Percentiles rank a stretch among this genome's conserved stretches.
phyloP scores from a whole-genome alignment of 192 early-diverging fungal species.

The Lobulomyces angularis region DNA sequence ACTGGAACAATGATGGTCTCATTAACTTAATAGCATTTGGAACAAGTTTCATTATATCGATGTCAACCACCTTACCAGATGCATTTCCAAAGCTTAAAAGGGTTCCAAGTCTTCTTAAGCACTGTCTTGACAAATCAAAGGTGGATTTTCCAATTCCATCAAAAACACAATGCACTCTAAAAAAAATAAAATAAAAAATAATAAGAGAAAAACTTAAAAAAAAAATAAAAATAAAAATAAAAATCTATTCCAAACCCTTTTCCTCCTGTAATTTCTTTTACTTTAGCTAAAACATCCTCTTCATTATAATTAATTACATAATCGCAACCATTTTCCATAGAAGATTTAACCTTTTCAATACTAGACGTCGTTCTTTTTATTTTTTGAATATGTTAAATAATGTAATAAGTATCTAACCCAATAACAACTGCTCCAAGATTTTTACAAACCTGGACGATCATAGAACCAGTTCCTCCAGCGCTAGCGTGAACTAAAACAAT shows the following conservation, averaged over 20 bases:
- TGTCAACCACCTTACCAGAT: slow-evolving; percentile 50
- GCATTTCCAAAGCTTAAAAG: slow-evolving; percentile 84
- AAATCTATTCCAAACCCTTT: slow-evolving; percentile 26
- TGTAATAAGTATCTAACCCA: slow-evolving; percentile 32
- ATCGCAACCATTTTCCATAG: slow-evolving; percentile 18
- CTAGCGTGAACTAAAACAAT: slow-evolving; percentile 73
- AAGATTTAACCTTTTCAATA: slow-evolving; percentile 54
- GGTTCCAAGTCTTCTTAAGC: slow-evolving; percentile 48
- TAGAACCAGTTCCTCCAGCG: slow-evolving; percentile 75
- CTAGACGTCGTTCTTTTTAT: slow-evolving; percentile 56
- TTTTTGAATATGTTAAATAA: not conserved
- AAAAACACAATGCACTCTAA: slow-evolving; percentile 61
- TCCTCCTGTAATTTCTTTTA: slow-evolving; percentile 59
- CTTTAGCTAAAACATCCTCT: slow-evolving; percentile 50
- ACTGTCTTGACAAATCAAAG: slow-evolving; percentile 58
- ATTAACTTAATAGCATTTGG: slow-evolving; percentile 63
- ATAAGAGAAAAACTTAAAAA: not conserved
- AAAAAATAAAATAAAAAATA: not conserved
- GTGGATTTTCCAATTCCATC: slow-evolving; percentile 90
- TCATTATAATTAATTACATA: slow-evolving; percentile 57
- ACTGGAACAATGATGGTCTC: slow-evolving; percentile 62
- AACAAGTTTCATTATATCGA: slow-evolving; percentile 42
- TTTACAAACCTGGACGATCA: slow-evolving; percentile 67
- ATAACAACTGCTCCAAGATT: slow-evolving; percentile 75
- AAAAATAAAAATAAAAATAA: not conserved